Evolutionary conservation across 2,329 filamentous ascomycete species (phyloP).

Genomic region (Cercospora canescens): DNA sequence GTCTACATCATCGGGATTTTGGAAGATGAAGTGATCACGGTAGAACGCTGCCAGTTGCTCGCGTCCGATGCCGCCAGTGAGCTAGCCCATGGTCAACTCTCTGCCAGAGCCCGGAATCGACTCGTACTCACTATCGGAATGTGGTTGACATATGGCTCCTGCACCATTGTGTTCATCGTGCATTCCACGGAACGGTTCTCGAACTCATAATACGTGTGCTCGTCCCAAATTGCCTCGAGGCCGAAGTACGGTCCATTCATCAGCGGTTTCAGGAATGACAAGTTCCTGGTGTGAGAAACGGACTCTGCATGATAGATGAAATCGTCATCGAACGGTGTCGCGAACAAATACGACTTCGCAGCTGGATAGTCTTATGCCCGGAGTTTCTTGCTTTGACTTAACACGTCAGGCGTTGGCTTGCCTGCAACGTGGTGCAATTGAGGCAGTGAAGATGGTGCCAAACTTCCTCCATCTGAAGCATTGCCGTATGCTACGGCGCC

Average conservation of each 20-base stretch:
- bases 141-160: constrained; percentile 78
- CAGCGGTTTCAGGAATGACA: constrained; percentile 64
- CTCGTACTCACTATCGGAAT: constrained; percentile 57
- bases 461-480: constrained; percentile 18
- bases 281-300: constrained; percentile 65
- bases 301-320: constrained; percentile 58
- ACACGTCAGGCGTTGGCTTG: constrained; percentile 20
- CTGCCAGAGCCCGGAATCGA: not conserved
- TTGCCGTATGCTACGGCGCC: constrained; percentile 38
- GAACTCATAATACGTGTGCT: constrained; percentile 74
- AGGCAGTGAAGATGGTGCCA: constrained; percentile 21
- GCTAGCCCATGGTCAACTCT: not conserved
- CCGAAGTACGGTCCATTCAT: constrained; percentile 69
- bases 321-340: constrained; percentile 51
- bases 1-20: constrained; percentile 66
- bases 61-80: constrained; percentile 68
- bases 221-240: constrained; percentile 75
- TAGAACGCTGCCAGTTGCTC: constrained; percentile 66
- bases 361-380: constrained; percentile 49
- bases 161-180: constrained; percentile 81
- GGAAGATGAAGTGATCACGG: constrained; percentile 71
- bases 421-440: constrained; percentile 29
- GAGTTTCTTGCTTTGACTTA: constrained; percentile 6
- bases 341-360: constrained; percentile 45
- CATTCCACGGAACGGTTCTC: constrained; percentile 65